Evolutionary conservation across 208 protist genomes (phyloP).

Genomic region (Trypanosoma melophagium): DNA sequence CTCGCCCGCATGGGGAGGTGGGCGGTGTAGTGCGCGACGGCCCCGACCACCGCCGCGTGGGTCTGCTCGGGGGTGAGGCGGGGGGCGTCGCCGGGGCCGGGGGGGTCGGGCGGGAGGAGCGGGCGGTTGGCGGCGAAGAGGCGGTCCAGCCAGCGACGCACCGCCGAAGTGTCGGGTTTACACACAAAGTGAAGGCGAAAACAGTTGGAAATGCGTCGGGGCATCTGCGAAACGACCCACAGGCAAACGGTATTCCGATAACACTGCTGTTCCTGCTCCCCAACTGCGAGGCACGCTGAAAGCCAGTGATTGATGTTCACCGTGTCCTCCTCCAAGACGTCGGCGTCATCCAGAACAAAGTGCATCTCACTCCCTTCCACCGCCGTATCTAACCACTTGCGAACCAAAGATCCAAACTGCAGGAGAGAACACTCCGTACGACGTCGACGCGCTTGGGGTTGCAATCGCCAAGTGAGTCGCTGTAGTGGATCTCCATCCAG

Average conservation of each 20-base stretch:
- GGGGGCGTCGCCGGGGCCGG: not conserved
- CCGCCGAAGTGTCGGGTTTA: constrained; percentile 31
- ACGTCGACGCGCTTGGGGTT: constrained; percentile 28
- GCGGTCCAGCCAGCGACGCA: constrained; percentile 48
- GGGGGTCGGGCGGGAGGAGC: not conserved
- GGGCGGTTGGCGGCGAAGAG: constrained; percentile 25
- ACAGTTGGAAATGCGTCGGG: constrained; percentile 63
- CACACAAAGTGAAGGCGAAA: constrained; percentile 78
- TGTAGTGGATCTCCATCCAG: constrained; percentile 21
- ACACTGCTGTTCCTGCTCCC: not conserved
- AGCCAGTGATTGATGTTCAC: constrained; percentile 56
- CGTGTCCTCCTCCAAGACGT: constrained; percentile 46
- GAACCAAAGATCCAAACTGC: constrained; percentile 54
- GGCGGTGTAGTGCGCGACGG: constrained; percentile 62
- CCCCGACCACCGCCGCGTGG: constrained; percentile 30
- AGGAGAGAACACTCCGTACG: constrained; percentile 47
- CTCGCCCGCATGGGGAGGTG: constrained; percentile 76
- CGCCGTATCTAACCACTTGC: constrained; percentile 49
- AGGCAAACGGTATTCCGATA: constrained; percentile 36
- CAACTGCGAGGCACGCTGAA: constrained; percentile 34
- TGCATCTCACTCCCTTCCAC: constrained; percentile 68
- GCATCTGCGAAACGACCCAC: constrained; percentile 76
- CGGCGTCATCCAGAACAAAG: constrained; percentile 83
- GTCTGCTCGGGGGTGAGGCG: constrained; percentile 17
- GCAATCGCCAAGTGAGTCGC: constrained; percentile 22